phyloP scores from a whole-genome alignment of 768 basidiomycete genomes.

The Auriscalpium microsporum region DNA sequence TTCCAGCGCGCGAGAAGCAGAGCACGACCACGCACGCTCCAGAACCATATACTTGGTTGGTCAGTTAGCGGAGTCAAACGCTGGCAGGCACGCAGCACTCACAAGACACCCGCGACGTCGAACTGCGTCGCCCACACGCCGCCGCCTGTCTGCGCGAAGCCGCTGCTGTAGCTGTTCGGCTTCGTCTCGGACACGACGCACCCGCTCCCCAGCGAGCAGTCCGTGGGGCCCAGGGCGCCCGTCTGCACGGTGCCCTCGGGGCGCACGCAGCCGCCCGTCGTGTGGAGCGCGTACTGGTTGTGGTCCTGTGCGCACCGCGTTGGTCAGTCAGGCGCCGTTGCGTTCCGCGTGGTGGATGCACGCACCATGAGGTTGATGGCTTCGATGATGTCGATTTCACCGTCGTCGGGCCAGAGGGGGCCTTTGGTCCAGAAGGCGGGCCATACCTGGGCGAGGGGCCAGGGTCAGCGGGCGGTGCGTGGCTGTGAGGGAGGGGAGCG shows the following conservation, averaged over 20 bases:
- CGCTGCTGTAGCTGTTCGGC: constrained; percentile 31
- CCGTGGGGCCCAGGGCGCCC: constrained; percentile 22
- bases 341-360: not conserved
- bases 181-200: constrained; percentile 26
- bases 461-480: constrained; percentile 4
- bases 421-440: constrained; percentile 28
- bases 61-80: not conserved
- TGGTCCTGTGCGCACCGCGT: not conserved
- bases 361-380: constrained; percentile 38
- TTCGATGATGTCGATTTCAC: constrained; percentile 37
- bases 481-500: not conserved
- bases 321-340: not conserved
- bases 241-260: constrained; percentile 22
- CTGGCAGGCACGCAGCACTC: constrained; percentile 12
- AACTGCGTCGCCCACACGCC: constrained; percentile 65
- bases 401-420: constrained; percentile 35
- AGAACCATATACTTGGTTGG: constrained; percentile 37
- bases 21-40: constrained; percentile 28
- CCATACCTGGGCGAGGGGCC: constrained; percentile 27
- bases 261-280: constrained; percentile 31
- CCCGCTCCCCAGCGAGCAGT: constrained; percentile 29
- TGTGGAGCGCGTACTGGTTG: constrained; percentile 56
- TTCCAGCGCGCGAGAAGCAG: not conserved
- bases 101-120: constrained; percentile 46
- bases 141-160: constrained; percentile 40